Conservation (phyloP, 345 rosid species). For the Moricandia moricandioides region DNA sequence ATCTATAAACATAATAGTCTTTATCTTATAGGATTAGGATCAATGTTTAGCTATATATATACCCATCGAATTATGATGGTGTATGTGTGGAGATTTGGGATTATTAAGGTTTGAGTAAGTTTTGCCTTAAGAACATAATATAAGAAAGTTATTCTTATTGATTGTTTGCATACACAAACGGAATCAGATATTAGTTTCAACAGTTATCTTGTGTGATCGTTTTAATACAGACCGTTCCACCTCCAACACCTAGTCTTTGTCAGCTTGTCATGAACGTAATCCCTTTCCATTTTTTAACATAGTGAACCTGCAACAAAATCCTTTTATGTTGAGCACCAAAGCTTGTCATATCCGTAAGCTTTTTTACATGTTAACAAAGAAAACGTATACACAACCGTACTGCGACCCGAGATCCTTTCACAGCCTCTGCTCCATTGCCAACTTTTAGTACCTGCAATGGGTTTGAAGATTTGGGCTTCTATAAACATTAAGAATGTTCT, state of each 20-base stretch:
- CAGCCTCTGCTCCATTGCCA: constrained; percentile 73
- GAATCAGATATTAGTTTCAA: too few relatives aligned
- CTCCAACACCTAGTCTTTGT: constrained; percentile 93
- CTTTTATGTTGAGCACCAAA: not conserved
- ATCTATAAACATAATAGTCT: too few relatives aligned
- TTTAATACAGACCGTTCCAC: constrained; percentile 75
- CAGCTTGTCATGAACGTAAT: constrained; percentile 97
- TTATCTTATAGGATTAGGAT: too few relatives aligned
- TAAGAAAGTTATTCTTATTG: too few relatives aligned
- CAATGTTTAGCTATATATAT: too few relatives aligned
- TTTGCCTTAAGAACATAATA: too few relatives aligned
- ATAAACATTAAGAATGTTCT: not conserved
- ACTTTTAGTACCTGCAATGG: constrained; percentile 76
- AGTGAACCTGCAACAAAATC: constrained; percentile 63
- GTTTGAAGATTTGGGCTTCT: too few relatives aligned
- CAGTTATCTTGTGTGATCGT: not conserved
- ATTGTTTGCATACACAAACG: too few relatives aligned
- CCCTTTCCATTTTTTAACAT: constrained; percentile 95
- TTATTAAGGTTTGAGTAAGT: too few relatives aligned
- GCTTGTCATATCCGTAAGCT: not conserved
- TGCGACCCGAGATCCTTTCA: constrained; percentile 99
- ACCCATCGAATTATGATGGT: too few relatives aligned
- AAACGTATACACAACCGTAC: constrained; percentile 72
- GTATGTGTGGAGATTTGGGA: too few relatives aligned
- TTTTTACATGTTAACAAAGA: not conserved